Base-by-base conservation (phyloP, 176 grass and related monocot genomes). In the Triticum urartu region DNA sequence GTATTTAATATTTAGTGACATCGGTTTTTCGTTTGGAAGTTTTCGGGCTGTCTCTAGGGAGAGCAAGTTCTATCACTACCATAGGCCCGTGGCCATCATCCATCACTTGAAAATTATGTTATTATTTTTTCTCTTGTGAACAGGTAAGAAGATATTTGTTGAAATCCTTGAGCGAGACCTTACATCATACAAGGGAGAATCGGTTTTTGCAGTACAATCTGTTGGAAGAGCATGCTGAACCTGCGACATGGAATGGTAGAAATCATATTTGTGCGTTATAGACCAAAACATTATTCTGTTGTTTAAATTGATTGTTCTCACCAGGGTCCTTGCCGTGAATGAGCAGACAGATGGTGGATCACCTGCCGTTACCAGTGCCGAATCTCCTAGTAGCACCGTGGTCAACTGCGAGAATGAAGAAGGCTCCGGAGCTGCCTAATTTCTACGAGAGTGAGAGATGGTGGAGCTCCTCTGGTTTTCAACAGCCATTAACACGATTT, bases 71-170 rank as follows among this genome's bases (percentile, higher is more conserved):
- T 52, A 15, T 52, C 48, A 17, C 48, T 0, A 52, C 43, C 15
- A 73, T 30, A 30, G 28, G 28, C 28, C 28, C 28, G 28, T 62
- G 63, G 8, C 10, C 12, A 28, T 68, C 79, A 20, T 68, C 64
- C 79, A 20, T 68, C 64, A 18, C 90, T 81, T 7, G 7, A 26
- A 58, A 56, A 9, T 36, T 79, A 72, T 80, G 36, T 50, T 77
- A 79, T 13, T 42, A 43, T 81, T 79, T 28, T 79, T 5, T 72
- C 5, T 72, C 5, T 60, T 67, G 32, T 82, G 62, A 43, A 75
- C 63, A 98, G 91, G 92, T 81, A 45, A 45, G 43, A 89, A 83
- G 85, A 81, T 95, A 84, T 80, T 98, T 73, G 70, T 87, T 98
- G 85, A 95, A 93, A 86, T 87, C 87, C 20, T 90, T 98, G 83